Evolutionary conservation across 2,329 filamentous ascomycete species (phyloP), one percentile per base, ranked within the genome.

Genomic region (Plenodomus tracheiphilus): DNA sequence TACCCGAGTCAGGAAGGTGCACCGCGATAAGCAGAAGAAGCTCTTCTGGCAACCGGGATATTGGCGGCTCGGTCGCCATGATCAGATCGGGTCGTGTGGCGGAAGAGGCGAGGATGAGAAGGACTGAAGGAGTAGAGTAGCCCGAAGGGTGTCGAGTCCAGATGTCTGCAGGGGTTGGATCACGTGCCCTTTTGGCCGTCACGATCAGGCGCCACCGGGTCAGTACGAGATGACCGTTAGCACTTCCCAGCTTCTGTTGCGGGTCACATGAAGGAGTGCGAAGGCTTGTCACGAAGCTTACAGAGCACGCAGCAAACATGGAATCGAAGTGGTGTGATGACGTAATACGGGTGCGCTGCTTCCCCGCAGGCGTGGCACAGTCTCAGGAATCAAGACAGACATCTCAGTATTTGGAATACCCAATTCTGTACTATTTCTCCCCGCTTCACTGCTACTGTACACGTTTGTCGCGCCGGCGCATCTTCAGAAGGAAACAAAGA

Each of bases 401-500:
- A 25, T 32, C 8, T 32, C 4, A 11, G 28, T 15, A 11, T 32
- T 32, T 32, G 9, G 13, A 11, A 4, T 32, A 32, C 15, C 28
- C 15, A 32, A 10, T 5, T 4, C 4, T 8, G 7, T 15, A 32
- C 28, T 15, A 32, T 32, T 15, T 15, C 28, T 32, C 20, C 17
- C 25, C 7, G 17, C 1, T 3, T 45, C n/a, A 11, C 20, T 20
- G 16, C 3, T 19, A 40, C 3, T 8, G 28, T 4, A 25, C 28
- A 22, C 17, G 30, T n/a, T 34, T 55, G 11, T 42, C 43, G 38
- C 42, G 49, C 35, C 51, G 20, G 3, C 39, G 55, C 37, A 61
- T 56, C 43, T 67, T 68, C 3, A 58, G 36, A 15, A 67, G 32
- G 41, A 64, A 68, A 3, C 62, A 19, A 20, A 63, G 16, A 45